Evolutionary conservation across 2,329 filamentous ascomycete genomes (phyloP).

Genomic region (Chalaropsis ovoidea): DNA sequence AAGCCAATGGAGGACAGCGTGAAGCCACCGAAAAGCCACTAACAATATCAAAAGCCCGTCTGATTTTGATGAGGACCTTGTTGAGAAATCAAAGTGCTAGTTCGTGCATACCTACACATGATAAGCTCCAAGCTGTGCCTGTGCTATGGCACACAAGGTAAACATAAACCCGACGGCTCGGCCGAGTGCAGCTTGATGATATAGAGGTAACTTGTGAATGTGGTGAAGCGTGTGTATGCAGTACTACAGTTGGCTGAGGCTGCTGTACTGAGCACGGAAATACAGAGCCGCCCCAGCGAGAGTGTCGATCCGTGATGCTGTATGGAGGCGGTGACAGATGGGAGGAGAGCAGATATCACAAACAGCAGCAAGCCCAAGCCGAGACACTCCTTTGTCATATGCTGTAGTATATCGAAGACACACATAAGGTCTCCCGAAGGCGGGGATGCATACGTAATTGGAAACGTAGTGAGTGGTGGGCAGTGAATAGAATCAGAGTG

Average conservation of each 20-base stretch:
- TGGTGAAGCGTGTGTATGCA: background rate
- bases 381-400: too few relatives aligned
- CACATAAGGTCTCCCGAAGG: too few relatives aligned
- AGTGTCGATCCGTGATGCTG: too few relatives aligned
- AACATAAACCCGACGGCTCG: slow-evolving; percentile 1
- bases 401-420: too few relatives aligned
- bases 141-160: background rate
- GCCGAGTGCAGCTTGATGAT: background rate
- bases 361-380: too few relatives aligned
- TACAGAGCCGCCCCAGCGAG: too few relatives aligned
- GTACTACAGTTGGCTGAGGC: background rate
- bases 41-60: background rate
- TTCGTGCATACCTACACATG: background rate
- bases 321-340: too few relatives aligned
- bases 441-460: too few relatives aligned
- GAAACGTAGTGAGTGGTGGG: background rate
- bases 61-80: background rate
- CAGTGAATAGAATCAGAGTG: too few relatives aligned
- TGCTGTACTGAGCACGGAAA: too few relatives aligned
- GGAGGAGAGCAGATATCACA: too few relatives aligned
- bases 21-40: background rate
- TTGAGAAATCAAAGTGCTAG: background rate
- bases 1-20: background rate
- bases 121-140: background rate
- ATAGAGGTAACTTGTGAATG: background rate